phyloP scores from a whole-genome alignment of 179 eudicot species.

The Spinacia oleracea region DNA sequence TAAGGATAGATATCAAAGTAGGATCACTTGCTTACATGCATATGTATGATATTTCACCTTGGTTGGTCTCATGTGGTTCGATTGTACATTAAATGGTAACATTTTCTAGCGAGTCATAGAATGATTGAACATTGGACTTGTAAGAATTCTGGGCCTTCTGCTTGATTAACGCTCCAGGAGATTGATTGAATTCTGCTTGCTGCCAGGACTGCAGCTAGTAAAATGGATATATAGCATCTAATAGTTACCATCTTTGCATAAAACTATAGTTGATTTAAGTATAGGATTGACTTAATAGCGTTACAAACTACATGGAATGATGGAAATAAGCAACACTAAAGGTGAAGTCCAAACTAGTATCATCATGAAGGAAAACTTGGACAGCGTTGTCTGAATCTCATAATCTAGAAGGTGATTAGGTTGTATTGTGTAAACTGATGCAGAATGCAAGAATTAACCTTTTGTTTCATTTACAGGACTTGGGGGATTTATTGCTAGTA shows the following conservation, averaged over 20 bases:
- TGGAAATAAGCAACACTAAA: not conserved
- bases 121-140: not conserved
- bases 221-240: not conserved
- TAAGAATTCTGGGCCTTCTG: not conserved
- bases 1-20: not conserved
- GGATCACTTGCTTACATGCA: not conserved
- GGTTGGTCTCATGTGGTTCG: not conserved
- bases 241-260: not conserved
- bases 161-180: not conserved
- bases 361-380: not conserved
- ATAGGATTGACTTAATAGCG: not conserved
- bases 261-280: not conserved
- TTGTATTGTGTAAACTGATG: not conserved
- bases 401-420: not conserved
- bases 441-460: conserved; percentile 21
- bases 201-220: not conserved
- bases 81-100: not conserved
- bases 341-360: not conserved
- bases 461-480: conserved; percentile 48
- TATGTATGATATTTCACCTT: not conserved
- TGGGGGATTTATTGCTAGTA: conserved; percentile 87
- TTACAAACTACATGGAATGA: not conserved
- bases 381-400: not conserved
- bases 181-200: not conserved
- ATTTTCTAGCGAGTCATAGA: not conserved